Conservation (phyloP, 345 rosid species). For the Ceriops decandra region DNA sequence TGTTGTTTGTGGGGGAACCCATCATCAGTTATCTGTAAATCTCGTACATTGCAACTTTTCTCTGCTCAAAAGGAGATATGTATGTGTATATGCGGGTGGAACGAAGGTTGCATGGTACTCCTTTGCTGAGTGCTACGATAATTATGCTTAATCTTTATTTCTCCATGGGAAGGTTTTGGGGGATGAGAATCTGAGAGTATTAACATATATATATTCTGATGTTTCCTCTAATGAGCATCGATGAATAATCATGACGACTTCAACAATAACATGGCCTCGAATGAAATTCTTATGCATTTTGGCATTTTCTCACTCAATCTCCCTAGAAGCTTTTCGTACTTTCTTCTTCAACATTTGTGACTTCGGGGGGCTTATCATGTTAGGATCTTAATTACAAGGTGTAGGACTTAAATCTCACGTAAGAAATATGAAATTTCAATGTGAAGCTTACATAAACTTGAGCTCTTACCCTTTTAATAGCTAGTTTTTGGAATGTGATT, state of each 20-base stretch:
- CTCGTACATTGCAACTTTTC: constrained; percentile 48
- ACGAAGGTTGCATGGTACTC: constrained; percentile 17
- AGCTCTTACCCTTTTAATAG: no score
- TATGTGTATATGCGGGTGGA: neutral
- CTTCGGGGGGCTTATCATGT: neutral
- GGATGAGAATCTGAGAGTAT: neutral
- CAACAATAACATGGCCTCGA: neutral
- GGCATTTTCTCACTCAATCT: neutral
- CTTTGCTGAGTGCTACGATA: neutral
- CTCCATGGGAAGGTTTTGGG: constrained; percentile 2
- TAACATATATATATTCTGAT: no score
- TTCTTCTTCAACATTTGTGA: neutral
- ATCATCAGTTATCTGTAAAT: constrained; percentile 25
- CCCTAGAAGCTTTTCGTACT: neutral
- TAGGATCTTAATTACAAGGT: no score
- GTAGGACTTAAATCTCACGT: no score
- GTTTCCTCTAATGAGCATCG: no score
- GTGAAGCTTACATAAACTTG: no score
- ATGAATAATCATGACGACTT: no score
- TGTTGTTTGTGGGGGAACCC: constrained; percentile 27
- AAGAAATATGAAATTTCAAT: no score
- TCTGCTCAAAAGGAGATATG: constrained; percentile 19
- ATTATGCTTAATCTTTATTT: neutral
- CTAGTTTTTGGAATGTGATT: no score
- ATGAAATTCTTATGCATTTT: neutral